phyloP scores from a whole-genome alignment of 2,329 filamentous ascomycete species.

The Raffaelea albimanens region DNA sequence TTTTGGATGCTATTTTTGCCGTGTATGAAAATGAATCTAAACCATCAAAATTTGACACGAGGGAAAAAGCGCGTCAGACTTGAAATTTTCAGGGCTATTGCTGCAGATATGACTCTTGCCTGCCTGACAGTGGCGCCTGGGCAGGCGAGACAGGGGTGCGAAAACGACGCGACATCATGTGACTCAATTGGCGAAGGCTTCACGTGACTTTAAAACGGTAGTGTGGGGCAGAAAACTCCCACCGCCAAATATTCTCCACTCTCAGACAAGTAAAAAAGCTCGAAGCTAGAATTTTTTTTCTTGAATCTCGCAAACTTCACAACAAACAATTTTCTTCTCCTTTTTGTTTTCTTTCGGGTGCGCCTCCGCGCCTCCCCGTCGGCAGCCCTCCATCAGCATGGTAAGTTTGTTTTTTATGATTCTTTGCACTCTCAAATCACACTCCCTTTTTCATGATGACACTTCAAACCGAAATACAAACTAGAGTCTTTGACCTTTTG shows the following conservation, averaged over 20 bases:
- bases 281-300: slow-evolving; percentile 11
- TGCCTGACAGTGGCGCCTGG: too few relatives aligned
- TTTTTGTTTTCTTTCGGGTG: slow-evolving; percentile 1
- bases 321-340: slow-evolving; percentile 6
- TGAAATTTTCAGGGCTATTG: neutral
- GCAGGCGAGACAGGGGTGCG: slow-evolving; percentile 7
- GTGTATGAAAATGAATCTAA: too few relatives aligned
- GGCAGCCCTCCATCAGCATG: too few relatives aligned
- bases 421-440: slow-evolving; percentile 8
- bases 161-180: slow-evolving; percentile 22
- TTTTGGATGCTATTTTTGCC: slow-evolving; percentile 16
- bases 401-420: too few relatives aligned
- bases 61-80: too few relatives aligned
- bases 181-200: slow-evolving; percentile 10
- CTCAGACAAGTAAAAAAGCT: slow-evolving; percentile 4
- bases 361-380: neutral
- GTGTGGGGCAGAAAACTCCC: neutral
- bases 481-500: slow-evolving; percentile 94
- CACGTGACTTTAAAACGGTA: neutral
- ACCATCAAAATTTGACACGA: too few relatives aligned
- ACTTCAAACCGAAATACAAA: slow-evolving; percentile 81
- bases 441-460: slow-evolving; percentile 57
- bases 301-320: slow-evolving; percentile 10
- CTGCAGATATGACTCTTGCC: neutral
- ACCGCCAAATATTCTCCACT: slow-evolving; percentile 11